Evolutionary conservation across 257 asterid genomes (phyloP).

Genomic region (Coffea eugenioides): DNA sequence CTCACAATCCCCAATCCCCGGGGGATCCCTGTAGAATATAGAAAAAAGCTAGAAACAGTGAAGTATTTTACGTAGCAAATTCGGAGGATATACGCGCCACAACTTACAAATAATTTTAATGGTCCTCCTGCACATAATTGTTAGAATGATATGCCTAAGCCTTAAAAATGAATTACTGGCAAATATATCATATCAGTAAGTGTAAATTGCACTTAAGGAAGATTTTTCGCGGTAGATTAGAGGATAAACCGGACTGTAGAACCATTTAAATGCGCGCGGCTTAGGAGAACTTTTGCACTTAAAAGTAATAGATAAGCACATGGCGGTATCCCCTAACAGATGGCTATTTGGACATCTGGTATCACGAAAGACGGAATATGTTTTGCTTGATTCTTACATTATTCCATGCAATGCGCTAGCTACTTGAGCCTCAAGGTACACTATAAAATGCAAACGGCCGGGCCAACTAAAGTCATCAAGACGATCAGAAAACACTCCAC

Average conservation of each 20-base stretch:
- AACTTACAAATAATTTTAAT: too few species aligned
- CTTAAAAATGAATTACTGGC: background rate
- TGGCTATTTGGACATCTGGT: constrained; percentile 9
- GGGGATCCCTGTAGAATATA: too few species aligned
- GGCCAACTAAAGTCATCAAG: background rate
- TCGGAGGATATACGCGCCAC: background rate
- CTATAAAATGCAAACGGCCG: background rate
- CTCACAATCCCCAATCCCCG: too few species aligned
- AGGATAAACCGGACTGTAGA: background rate
- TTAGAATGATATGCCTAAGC: background rate
- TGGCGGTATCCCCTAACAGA: constrained; percentile 16
- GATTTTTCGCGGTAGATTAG: background rate
- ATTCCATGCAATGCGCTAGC: background rate
- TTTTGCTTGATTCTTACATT: constrained; percentile 5
- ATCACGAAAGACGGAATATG: background rate
- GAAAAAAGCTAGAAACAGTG: too few species aligned
- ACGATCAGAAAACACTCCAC: constrained; percentile 10
- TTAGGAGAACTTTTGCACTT: background rate
- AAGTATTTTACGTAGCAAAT: background rate
- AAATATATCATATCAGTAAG: too few species aligned
- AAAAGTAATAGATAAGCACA: constrained; percentile 2
- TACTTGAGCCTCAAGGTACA: constrained; percentile 14
- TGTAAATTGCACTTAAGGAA: background rate
- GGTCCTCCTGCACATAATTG: background rate
- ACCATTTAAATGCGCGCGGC: background rate